These are phyloP conservation scores for Umbelopsis sp. DNA, from an alignment of 192 early-diverging fungal species.

Conservation along the genomic window DNA sequence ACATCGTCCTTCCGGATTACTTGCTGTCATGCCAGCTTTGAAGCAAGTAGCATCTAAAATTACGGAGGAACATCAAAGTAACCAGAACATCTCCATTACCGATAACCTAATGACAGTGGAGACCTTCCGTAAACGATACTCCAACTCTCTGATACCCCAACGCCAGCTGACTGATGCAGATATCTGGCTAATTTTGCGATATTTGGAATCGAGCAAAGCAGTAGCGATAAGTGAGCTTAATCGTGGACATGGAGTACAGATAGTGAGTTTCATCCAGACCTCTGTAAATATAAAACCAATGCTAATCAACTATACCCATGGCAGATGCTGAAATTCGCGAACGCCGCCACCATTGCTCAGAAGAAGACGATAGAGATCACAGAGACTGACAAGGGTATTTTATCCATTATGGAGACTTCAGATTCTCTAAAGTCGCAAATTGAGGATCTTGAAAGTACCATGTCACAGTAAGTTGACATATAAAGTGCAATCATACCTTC, in stretches of 20 bases:
- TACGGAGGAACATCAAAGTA: not conserved
- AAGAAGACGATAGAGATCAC: constrained; percentile 44
- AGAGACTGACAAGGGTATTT: constrained; percentile 58
- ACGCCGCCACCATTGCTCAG: constrained; percentile 1
- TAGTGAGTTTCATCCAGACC: not conserved
- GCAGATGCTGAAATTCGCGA: constrained; percentile 18
- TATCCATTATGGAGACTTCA: constrained; percentile 55
- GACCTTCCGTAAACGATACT: constrained; percentile 11
- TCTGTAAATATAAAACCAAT: not conserved
- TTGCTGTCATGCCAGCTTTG: not conserved
- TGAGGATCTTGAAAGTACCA: constrained; percentile 57
- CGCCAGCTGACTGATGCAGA: not conserved
- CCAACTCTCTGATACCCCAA: constrained; percentile 9
- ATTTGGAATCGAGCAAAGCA: not conserved
- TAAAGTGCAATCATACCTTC: not conserved
- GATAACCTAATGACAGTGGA: constrained; percentile 19
- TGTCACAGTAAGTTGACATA: constrained; percentile 49
- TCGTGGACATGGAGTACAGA: not conserved
- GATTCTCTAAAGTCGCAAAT: constrained; percentile 57
- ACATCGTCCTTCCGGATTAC: not conserved
- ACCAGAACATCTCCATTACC: not conserved
- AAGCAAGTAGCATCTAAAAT: constrained; percentile 5
- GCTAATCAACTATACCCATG: not conserved
- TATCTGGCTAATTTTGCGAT: constrained; percentile 4
- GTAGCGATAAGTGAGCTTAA: constrained; percentile 1